phyloP scores from a whole-genome alignment of 805 yeast genomes.

The Candida schatavii region DNA sequence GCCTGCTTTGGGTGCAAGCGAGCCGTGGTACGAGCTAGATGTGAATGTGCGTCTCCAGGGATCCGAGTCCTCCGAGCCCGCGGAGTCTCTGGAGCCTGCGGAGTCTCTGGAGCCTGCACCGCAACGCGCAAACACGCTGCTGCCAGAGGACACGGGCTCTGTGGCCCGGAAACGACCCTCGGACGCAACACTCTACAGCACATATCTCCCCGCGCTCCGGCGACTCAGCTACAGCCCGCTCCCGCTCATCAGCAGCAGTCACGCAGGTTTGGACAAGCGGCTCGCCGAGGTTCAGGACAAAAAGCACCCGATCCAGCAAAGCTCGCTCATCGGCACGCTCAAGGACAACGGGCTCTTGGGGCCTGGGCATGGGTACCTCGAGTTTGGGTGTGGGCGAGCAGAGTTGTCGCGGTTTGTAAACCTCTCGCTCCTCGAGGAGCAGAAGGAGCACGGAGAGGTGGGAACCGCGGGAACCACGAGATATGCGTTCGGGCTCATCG shows the following conservation, averaged over 20 bases:
- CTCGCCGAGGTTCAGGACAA: constrained; percentile 50
- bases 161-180: neutral
- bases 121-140: neutral
- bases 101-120: neutral
- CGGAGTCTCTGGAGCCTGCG: constrained; percentile 1
- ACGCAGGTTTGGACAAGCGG: constrained; percentile 36
- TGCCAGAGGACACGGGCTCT: neutral
- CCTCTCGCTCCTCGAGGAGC: constrained; percentile 28
- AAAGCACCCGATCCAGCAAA: constrained; percentile 82
- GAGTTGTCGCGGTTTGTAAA: constrained; percentile 70
- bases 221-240: constrained; percentile 16
- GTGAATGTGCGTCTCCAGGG: constrained; percentile 35
- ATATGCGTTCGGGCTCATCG: constrained; percentile 60
- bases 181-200: constrained; percentile 8
- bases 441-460: constrained; percentile 1
- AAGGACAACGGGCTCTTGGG: constrained; percentile 39
- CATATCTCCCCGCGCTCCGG: constrained; percentile 18
- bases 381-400: constrained; percentile 91
- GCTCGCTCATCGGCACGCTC: constrained; percentile 72
- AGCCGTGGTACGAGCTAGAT: constrained; percentile 52
- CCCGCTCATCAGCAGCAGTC: constrained; percentile 15
- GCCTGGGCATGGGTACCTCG: constrained; percentile 45
- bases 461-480: neutral
- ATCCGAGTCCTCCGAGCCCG: constrained; percentile 10
- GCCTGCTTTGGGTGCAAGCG: constrained; percentile 17